Conservation (phyloP, 495 filamentous ascomycete species). For the Penicillium waksmanii region DNA sequence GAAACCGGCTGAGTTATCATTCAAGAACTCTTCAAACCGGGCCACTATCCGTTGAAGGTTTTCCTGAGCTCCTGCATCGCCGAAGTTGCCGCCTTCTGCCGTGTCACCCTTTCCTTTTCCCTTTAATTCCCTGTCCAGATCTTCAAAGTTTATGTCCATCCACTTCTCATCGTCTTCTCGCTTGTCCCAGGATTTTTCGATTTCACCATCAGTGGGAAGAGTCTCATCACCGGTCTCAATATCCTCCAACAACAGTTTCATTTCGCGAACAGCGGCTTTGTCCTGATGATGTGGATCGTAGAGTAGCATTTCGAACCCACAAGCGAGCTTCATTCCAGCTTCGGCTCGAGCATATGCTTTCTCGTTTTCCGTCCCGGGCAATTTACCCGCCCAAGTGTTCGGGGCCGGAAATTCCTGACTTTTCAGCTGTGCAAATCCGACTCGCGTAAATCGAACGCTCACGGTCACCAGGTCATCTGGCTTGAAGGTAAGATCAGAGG, state of each 20-base stretch:
- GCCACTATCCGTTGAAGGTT: constrained; percentile 88
- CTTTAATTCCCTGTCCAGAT: constrained; percentile 81
- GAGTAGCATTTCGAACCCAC: constrained; percentile 89
- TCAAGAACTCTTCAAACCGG: constrained; percentile 89
- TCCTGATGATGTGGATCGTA: constrained; percentile 64
- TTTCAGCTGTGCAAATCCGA: constrained; percentile 88
- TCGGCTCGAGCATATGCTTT: constrained; percentile 58
- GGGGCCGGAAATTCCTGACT: constrained; percentile 83
- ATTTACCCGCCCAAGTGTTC: constrained; percentile 56
- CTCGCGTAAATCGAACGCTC: constrained; percentile 78
- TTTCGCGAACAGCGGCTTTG: constrained; percentile 68
- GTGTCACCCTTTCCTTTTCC: constrained; percentile 49
- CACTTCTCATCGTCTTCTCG: constrained; percentile 83
- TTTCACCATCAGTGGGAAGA: constrained; percentile 75
- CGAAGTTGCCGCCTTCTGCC: constrained; percentile 59
- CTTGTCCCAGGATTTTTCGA: constrained; percentile 64
- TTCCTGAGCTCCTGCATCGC: constrained; percentile 77
- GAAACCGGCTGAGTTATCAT: constrained; percentile 78
- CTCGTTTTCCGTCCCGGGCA: constrained; percentile 39
- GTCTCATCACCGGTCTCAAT: constrained; percentile 60
- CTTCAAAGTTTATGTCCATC: constrained; percentile 88
- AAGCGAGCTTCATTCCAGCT: constrained; percentile 85
- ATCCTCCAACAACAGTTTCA: constrained; percentile 75
- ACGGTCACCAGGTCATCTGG: constrained; percentile 79
- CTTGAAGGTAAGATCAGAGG: constrained; percentile 60